Evolutionary conservation across 2,329 filamentous ascomycete genomes (phyloP).

Genomic region (Aspergillus intermedius): DNA sequence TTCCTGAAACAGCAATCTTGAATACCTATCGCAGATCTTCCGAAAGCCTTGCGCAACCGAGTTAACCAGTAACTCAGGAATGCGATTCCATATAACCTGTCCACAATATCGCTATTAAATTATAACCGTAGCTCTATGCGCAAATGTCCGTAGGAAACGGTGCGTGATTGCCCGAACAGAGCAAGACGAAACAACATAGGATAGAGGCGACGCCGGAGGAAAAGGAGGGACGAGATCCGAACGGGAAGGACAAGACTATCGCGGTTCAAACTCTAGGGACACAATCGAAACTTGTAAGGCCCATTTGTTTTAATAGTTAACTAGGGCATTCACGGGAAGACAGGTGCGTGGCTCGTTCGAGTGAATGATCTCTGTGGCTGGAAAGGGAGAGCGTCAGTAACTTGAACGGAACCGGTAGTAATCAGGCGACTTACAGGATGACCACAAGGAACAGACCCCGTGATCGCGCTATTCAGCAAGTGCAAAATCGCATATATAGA

Average conservation of each 20-base stretch:
- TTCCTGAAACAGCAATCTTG: background rate
- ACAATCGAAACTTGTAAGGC: background rate
- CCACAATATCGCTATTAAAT: background rate
- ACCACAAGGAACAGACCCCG: background rate
- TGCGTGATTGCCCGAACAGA: background rate
- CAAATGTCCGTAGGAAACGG: background rate
- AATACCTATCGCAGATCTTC: background rate
- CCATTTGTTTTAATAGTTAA: background rate
- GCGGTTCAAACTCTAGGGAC: background rate
- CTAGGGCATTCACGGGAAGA: conserved; percentile 1
- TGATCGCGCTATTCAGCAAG: background rate
- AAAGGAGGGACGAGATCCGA: background rate
- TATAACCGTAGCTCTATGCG: too few species aligned
- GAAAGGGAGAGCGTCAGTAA: background rate
- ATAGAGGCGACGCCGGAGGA: background rate
- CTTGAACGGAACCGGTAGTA: background rate
- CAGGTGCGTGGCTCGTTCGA: background rate
- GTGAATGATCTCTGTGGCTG: background rate
- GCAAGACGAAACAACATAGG: background rate
- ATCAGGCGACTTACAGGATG: background rate
- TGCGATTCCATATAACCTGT: background rate
- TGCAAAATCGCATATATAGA: background rate
- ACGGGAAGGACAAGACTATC: background rate
- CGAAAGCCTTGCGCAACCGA: background rate
- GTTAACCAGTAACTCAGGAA: background rate